Conservation (phyloP, 352 stramenopile genomes). For the Globisporangium spiculum region DNA sequence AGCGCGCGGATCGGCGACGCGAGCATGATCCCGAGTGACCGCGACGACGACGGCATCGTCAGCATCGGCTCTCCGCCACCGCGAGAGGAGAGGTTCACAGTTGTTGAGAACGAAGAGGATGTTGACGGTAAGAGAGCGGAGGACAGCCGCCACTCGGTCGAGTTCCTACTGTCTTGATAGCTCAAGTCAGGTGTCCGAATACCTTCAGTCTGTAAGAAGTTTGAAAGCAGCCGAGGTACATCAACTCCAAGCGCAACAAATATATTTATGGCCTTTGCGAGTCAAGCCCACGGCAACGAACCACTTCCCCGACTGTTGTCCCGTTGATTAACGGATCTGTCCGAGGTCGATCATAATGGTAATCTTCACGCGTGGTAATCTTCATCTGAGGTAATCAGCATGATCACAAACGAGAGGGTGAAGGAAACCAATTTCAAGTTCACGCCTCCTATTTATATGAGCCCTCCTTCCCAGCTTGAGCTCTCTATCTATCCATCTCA, state of each 20-base stretch:
- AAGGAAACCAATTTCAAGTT: too few species aligned
- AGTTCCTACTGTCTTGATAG: slow-evolving; percentile 1
- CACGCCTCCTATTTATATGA: not conserved
- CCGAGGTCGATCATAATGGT: too few species aligned
- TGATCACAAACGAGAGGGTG: too few species aligned
- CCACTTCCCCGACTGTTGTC: too few species aligned
- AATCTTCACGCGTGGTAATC: too few species aligned
- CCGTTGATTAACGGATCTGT: too few species aligned
- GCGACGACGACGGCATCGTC: not conserved
- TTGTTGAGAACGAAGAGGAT: not conserved
- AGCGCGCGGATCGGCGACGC: not conserved
- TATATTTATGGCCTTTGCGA: not conserved
- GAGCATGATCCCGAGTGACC: not conserved
- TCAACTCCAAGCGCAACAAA: not conserved
- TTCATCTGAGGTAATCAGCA: too few species aligned
- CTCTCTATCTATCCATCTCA: not conserved
- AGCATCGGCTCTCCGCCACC: not conserved
- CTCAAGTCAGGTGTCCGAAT: too few species aligned
- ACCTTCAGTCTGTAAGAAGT: not conserved
- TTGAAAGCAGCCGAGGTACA: too few species aligned
- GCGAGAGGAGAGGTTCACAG: not conserved
- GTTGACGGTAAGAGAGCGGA: too few species aligned
- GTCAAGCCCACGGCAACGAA: too few species aligned
- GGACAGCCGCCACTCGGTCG: not conserved
- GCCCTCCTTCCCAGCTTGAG: not conserved